A percentile compares a stretch with the other conserved stretches of the same genome.
Conservation (phyloP, 345 rosid genomes). For the Moringa oleifera region DNA sequence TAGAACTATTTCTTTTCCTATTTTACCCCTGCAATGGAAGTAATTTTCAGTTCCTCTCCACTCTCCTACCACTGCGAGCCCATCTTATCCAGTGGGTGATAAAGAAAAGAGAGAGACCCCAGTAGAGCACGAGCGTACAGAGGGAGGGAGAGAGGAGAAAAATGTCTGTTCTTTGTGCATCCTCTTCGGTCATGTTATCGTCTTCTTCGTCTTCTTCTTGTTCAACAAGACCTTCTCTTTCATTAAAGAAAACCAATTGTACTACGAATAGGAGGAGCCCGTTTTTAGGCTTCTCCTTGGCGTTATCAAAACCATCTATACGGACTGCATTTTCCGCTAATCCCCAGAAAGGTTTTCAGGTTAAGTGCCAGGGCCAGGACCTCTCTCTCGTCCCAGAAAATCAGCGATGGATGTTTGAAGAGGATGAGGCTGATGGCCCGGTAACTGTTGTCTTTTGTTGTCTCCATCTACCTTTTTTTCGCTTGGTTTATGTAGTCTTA, state of each 20-base stretch:
- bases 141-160: constrained; percentile 2
- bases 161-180: constrained; percentile 41
- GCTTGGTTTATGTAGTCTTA: not conserved
- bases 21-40: not conserved
- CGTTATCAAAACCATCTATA: constrained; percentile 25
- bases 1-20: no score
- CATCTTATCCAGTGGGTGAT: constrained; percentile 28
- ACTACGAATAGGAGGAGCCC: constrained; percentile 20
- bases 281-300: constrained; percentile 38
- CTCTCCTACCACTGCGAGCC: constrained; percentile 14
- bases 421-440: constrained; percentile 60
- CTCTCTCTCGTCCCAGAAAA: constrained; percentile 50
- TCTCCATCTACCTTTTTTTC: not conserved
- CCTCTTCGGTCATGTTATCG: constrained; percentile 27
- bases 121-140: constrained; percentile 8
- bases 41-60: not conserved
- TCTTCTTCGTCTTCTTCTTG: constrained; percentile 24
- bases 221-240: constrained; percentile 14
- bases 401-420: constrained; percentile 73
- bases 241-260: constrained; percentile 10
- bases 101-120: constrained; percentile 6
- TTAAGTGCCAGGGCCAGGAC: constrained; percentile 41
- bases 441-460: constrained; percentile 29
- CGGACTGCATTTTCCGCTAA: constrained; percentile 17
- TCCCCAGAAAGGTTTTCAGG: constrained; percentile 26